Evolutionary conservation across 176 grass and related monocot genomes (phyloP).

Genomic region (Aechmea fasciata): DNA sequence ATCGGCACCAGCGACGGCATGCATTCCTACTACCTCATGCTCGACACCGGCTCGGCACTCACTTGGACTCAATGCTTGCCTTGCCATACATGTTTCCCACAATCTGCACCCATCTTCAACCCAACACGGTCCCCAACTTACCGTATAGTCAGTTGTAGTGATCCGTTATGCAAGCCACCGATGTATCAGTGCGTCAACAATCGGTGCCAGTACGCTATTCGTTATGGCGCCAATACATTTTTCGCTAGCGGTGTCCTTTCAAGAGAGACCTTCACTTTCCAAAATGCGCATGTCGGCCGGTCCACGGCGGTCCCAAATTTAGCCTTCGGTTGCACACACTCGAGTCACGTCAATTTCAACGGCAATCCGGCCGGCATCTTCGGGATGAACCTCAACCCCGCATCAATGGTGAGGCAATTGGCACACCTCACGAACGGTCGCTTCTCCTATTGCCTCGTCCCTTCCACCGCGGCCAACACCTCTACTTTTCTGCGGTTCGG

Average conservation of each 20-base stretch:
- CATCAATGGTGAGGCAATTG: neutral
- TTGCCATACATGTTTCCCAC: constrained; percentile 13
- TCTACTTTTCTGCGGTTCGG: neutral
- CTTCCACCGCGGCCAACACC: neutral
- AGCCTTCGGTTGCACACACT: constrained; percentile 18
- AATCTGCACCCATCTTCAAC: constrained; percentile 19
- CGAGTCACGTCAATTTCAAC: neutral
- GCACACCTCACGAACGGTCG: neutral
- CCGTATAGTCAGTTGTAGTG: neutral
- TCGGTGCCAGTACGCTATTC: constrained; percentile 5
- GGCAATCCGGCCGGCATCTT: neutral
- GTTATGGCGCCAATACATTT: constrained; percentile 7
- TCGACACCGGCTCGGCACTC: constrained; percentile 24
- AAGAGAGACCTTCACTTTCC: constrained; percentile 13
- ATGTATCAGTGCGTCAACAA: constrained; percentile 1
- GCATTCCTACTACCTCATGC: neutral
- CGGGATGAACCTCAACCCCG: neutral
- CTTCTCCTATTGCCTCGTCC: neutral
- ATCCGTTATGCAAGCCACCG: constrained; percentile 7
- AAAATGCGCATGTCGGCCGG: neutral
- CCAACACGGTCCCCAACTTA: constrained; percentile 14
- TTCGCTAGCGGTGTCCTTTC: constrained; percentile 5
- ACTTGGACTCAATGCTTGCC: constrained; percentile 28
- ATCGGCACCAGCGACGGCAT: neutral
- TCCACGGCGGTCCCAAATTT: neutral